Base-by-base conservation (phyloP, 768 basidiomycete genomes). In the Calocera cornea region DNA sequence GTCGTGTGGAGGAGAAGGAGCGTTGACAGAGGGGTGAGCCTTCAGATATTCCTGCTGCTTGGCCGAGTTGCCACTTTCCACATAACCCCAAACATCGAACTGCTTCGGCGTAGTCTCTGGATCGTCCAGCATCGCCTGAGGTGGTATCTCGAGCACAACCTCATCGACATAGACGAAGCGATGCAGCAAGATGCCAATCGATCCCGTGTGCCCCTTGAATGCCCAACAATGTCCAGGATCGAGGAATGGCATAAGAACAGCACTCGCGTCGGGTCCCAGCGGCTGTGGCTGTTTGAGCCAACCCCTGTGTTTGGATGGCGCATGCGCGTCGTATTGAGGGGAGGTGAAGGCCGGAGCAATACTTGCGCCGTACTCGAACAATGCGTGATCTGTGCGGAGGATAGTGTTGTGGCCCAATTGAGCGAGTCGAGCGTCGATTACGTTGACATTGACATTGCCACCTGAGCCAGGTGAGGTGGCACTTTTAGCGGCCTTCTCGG, bases 211-310 rank as follows among this genome's bases (percentile, higher is more conserved):
- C 5, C 54, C 54, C 31, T 60, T 60, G 54, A 60, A 60, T 33
- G 54, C 54, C 54, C 54, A 60, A 22, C 54, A 60, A 22, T 60
- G 54, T 16, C 54, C 54, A 60, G 54, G 54, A 33, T 60, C 54
- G 10, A 60, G 31, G 54, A 60, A 60, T 19, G 54, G 54, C 54
- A 60, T 60, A 22, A 60, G 2, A 16, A 60, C 54, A 19, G 54
- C 24, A 22, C 54, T 60, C 7, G 54, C 54, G 27, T 60, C 54
- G 24, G 54, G 54, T 31, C 54, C 54, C 2, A 60, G 54, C 27
- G 54, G 54, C 54, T 14, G 14, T 2, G 24, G 54, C 31, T 60
- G 14, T 2, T 27, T 19, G 27, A 60, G 31, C 27, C 14, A 19
- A 10, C 54, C 54, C 14, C 54, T 11, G 22, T 11, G 54, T 33